A percentile compares a stretch with the other conserved stretches of the same genome.
phyloP scores from a whole-genome alignment of 2,329 filamentous ascomycete species.

The Hypoxylon sp. region DNA sequence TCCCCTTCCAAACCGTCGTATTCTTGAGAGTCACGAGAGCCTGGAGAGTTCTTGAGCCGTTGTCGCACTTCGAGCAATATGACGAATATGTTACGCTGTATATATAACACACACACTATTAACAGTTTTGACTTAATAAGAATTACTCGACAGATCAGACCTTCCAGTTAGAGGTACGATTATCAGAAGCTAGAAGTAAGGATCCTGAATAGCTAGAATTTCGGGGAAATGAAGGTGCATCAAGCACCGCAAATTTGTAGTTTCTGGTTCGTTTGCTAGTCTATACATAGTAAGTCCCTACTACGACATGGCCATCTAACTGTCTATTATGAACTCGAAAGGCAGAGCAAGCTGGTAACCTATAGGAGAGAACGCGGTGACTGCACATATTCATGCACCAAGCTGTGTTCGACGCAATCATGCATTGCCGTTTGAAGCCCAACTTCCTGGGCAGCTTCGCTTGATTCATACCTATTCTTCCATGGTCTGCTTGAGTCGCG shows the following conservation, averaged over 20 bases:
- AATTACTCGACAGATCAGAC: conserved; percentile 4
- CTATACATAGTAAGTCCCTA: conserved; percentile 21
- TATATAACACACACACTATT: conserved; percentile 4
- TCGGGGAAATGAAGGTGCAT: conserved; percentile 23
- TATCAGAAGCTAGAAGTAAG: conserved; percentile 13
- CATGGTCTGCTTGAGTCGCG: conserved; percentile 39
- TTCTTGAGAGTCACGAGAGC: conserved; percentile 11
- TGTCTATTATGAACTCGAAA: conserved; percentile 23
- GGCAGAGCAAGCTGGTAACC: conserved; percentile 30
- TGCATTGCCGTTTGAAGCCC: conserved; percentile 46
- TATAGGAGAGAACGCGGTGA: conserved; percentile 39
- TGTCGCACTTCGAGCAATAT: conserved; percentile 12
- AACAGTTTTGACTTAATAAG: conserved; percentile 16
- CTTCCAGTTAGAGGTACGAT: conserved; percentile 4
- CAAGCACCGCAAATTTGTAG: conserved; percentile 24
- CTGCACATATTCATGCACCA: conserved; percentile 40
- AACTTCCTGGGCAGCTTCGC: conserved; percentile 41
- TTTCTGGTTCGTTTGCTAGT: conserved; percentile 30
- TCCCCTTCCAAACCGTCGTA: conserved; percentile 14
- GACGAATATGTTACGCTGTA: conserved; percentile 19
- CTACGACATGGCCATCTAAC: conserved; percentile 30
- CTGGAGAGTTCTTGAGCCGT: conserved; percentile 6
- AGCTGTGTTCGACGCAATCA: conserved; percentile 43
- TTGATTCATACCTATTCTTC: conserved; percentile 41
- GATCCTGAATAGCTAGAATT: conserved; percentile 24